These are phyloP conservation scores for Gentiana macrophylla DNA, from an alignment of 257 asterid species.

Conservation along the genomic window DNA sequence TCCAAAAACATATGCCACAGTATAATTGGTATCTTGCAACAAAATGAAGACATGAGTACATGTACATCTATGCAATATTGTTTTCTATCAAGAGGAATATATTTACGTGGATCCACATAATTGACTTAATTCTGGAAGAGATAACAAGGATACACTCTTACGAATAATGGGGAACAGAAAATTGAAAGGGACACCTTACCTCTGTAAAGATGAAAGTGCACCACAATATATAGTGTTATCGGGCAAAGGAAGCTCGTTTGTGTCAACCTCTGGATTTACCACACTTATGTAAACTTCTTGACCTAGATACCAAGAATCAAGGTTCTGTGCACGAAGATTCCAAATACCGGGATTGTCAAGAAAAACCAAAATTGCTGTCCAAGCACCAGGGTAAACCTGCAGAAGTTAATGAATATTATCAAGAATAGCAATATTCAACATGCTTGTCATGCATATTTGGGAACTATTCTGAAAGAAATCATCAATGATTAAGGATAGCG, in stretches of 20 bases:
- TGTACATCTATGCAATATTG: not conserved
- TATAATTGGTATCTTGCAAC: too few relatives aligned
- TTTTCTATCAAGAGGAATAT: not conserved
- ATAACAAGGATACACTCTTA: not conserved
- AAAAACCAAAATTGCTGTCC: constrained; percentile 80
- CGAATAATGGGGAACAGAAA: not conserved
- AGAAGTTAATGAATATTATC: not conserved
- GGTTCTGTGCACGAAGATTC: constrained; percentile 90
- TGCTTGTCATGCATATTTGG: not conserved
- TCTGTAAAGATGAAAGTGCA: constrained; percentile 58
- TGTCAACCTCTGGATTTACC: constrained; percentile 65
- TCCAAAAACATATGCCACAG: too few relatives aligned
- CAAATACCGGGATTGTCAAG: constrained; percentile 85
- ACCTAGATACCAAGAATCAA: constrained; percentile 92
- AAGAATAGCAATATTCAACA: not conserved
- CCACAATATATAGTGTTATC: constrained; percentile 77
- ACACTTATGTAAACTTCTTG: constrained; percentile 74
- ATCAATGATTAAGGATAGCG: too few relatives aligned
- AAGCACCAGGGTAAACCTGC: constrained; percentile 93
- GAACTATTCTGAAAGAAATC: too few relatives aligned
- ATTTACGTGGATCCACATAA: not conserved
- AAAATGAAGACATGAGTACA: too few relatives aligned
- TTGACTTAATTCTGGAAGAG: not conserved
- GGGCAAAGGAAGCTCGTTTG: constrained; percentile 56
- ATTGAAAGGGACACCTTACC: constrained; percentile 33